These are phyloP conservation scores for Globisporangium sylvaticum DNA, from an alignment of 352 stramenopile species.

Conservation along the genomic window DNA sequence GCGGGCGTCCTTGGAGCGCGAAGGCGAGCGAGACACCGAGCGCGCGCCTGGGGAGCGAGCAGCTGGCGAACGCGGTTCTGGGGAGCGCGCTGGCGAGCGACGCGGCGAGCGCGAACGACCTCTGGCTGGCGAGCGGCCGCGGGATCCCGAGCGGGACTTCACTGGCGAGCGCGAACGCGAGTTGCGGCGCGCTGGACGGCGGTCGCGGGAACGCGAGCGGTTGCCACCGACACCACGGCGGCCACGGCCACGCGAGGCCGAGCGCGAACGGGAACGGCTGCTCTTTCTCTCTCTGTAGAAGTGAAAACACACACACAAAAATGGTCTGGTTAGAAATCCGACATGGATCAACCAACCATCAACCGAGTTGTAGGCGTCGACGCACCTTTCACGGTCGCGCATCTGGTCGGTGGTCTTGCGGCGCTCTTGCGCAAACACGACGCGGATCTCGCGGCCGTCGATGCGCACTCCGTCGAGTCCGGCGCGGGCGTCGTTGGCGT, in stretches of 20 bases:
- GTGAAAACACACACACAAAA: background rate
- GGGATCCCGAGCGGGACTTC: constrained; percentile 31
- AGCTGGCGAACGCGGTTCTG: constrained; percentile 30
- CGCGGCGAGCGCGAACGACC: constrained; percentile 19
- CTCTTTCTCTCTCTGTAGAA: constrained; percentile 23
- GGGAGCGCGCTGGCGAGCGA: constrained; percentile 24
- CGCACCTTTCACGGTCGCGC: constrained; percentile 79
- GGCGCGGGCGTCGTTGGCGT: constrained; percentile 87
- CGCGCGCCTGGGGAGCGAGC: constrained; percentile 24
- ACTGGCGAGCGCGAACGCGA: constrained; percentile 35
- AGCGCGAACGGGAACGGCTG: constrained; percentile 35
- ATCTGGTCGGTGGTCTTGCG: constrained; percentile 95
- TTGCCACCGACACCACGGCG: constrained; percentile 17
- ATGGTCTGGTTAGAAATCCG: background rate
- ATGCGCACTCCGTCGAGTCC: constrained; percentile 90
- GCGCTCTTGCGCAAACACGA: constrained; percentile 96
- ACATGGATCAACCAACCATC: constrained; percentile 9
- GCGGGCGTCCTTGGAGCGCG: constrained; percentile 24
- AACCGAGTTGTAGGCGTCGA: background rate
- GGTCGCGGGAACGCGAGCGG: constrained; percentile 46
- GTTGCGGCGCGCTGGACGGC: constrained; percentile 35
- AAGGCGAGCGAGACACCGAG: constrained; percentile 31
- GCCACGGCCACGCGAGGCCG: constrained; percentile 20
- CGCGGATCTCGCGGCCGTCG: constrained; percentile 91
- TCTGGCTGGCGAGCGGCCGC: constrained; percentile 39